A percentile compares a stretch with the other conserved stretches of the same genome.
phyloP scores from a whole-genome alignment of 257 asterid genomes.

The Capsicum rhomboideum region DNA sequence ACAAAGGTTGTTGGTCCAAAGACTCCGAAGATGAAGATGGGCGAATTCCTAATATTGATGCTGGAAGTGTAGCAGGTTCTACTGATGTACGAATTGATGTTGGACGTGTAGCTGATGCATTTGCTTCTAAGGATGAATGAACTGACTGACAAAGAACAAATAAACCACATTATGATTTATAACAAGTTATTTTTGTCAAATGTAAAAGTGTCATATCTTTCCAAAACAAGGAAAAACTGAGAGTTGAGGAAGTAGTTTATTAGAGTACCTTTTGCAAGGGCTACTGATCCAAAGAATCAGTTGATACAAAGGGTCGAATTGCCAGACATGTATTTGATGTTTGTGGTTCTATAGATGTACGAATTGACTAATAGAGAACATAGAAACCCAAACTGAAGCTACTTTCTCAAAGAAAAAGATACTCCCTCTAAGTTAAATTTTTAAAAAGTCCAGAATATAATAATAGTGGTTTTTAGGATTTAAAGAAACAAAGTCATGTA shows the following conservation, averaged over 20 bases:
- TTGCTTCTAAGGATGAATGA: slow-evolving; percentile 40
- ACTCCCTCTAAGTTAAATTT: background rate
- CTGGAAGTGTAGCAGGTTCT: slow-evolving; percentile 19
- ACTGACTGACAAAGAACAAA: slow-evolving; percentile 49
- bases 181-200: background rate
- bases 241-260: background rate
- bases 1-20: slow-evolving; percentile 32
- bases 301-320: background rate
- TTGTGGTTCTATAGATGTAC: slow-evolving; percentile 36
- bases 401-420: background rate
- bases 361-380: slow-evolving; percentile 55
- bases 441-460: too few species aligned
- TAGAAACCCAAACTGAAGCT: slow-evolving; percentile 7
- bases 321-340: slow-evolving; percentile 1
- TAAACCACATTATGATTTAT: background rate
- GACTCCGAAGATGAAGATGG: slow-evolving; percentile 3
- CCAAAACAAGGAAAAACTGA: background rate
- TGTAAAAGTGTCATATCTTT: background rate
- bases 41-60: slow-evolving; percentile 7
- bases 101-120: slow-evolving; percentile 6
- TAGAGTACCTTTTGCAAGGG: background rate
- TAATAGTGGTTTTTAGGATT: background rate
- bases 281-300: background rate
- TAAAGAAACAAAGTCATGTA: background rate
- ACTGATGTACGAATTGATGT: background rate